phyloP scores from a whole-genome alignment of 306 rosid species.

The Morella rubra region DNA sequence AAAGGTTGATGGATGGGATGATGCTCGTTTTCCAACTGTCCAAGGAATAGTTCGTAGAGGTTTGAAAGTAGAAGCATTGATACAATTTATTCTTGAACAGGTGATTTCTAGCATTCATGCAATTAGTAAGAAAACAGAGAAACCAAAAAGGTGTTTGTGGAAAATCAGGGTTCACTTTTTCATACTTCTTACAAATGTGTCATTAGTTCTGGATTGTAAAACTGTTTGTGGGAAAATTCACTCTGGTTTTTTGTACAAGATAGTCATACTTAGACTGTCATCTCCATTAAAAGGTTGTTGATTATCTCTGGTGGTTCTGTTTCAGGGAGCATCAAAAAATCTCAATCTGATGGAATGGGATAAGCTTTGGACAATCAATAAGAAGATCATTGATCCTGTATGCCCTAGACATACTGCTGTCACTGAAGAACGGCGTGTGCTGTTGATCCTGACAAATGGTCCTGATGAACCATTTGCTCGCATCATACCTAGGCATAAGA shows the following conservation, averaged over 20 bases:
- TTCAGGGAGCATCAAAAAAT: conserved; percentile 89
- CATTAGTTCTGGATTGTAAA: background rate
- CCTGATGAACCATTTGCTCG: conserved; percentile 75
- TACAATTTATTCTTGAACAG: conserved; percentile 93
- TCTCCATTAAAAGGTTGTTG: conserved; percentile 19
- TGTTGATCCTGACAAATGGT: conserved; percentile 76
- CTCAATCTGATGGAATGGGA: conserved; percentile 99
- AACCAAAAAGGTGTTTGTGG: conserved; percentile 24
- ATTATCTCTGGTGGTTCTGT: conserved; percentile 22
- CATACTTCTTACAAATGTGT: background rate
- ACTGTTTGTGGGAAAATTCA: background rate
- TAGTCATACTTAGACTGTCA: conserved; percentile 12
- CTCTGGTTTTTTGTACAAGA: background rate
- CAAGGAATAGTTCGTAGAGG: conserved; percentile 97
- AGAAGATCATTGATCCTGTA: conserved; percentile 91
- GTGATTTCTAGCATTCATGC: conserved; percentile 33
- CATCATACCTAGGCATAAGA: conserved; percentile 86
- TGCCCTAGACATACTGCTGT: conserved; percentile 94
- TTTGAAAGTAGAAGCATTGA: conserved; percentile 76
- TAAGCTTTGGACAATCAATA: conserved; percentile 93
- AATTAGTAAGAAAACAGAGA: conserved; percentile 2
- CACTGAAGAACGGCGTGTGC: conserved; percentile 58
- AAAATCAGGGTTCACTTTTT: conserved; percentile 11
- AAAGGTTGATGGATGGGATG: conserved; percentile 95
- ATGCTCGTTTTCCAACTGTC: conserved; percentile 89